Conservation (phyloP, 164 flowering plant species). For the Macadamia integrifolia region DNA sequence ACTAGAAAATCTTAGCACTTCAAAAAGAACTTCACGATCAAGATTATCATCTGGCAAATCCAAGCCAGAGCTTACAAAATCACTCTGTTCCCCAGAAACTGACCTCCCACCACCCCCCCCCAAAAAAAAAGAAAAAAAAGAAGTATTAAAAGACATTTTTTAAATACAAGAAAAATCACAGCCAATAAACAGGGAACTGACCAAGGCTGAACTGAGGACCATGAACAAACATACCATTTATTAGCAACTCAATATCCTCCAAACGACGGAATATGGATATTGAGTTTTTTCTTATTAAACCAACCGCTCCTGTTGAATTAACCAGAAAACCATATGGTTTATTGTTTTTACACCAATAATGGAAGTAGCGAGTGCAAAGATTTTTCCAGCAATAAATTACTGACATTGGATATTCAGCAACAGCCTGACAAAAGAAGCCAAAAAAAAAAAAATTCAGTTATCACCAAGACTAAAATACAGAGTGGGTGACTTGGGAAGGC, state of each 20-base stretch:
- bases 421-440: constrained; percentile 39
- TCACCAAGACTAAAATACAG: no score
- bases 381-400: constrained; percentile 57
- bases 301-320: constrained; percentile 58
- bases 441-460: constrained; percentile 5
- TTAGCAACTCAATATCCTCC: constrained; percentile 67
- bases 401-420: constrained; percentile 43
- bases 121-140: neutral
- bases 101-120: neutral
- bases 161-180: neutral
- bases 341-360: constrained; percentile 71
- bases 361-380: constrained; percentile 56
- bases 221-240: constrained; percentile 47
- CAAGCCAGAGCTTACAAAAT: constrained; percentile 32
- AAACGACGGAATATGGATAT: constrained; percentile 65
- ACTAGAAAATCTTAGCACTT: constrained; percentile 52
- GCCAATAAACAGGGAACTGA: neutral
- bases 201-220: neutral
- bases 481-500: no score
- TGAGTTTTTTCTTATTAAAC: constrained; percentile 62
- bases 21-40: constrained; percentile 55
- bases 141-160: neutral
- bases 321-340: constrained; percentile 52
- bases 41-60: constrained; percentile 33
- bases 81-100: constrained; percentile 56